A percentile compares a stretch with the other conserved stretches of the same genome.
phyloP scores from a whole-genome alignment of 2,329 filamentous ascomycete genomes.

The Malbranchea zuffiana region DNA sequence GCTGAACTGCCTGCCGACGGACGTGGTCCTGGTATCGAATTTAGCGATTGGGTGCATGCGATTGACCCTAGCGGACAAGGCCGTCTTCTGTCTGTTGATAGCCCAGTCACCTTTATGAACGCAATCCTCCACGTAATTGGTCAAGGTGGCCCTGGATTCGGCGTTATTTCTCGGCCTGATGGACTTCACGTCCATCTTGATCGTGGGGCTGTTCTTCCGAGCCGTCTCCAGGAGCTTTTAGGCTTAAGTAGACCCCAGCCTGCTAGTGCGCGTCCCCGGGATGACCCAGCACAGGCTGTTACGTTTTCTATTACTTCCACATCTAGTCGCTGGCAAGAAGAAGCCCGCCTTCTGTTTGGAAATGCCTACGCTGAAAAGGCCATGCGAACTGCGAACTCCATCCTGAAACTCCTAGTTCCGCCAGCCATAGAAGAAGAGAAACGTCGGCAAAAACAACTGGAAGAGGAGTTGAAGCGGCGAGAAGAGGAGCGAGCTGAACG shows the following conservation, averaged over 20 bases:
- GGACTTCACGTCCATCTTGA: conserved; percentile 47
- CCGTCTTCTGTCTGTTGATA: conserved; percentile 37
- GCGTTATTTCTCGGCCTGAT: conserved; percentile 36
- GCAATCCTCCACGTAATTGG: conserved; percentile 47
- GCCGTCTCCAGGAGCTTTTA: conserved; percentile 43
- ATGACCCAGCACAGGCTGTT: conserved; percentile 56
- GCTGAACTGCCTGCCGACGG: conserved; percentile 26
- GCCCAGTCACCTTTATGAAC: conserved; percentile 47
- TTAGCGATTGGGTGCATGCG: conserved; percentile 44
- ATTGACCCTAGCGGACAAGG: conserved; percentile 39
- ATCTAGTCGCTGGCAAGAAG: conserved; percentile 72
- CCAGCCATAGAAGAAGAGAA: conserved; percentile 74
- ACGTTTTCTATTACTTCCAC: conserved; percentile 64
- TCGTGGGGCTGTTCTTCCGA: conserved; percentile 40
- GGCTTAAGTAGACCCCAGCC: conserved; percentile 22
- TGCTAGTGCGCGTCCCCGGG: conserved; percentile 27
- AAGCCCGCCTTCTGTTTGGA: conserved; percentile 77
- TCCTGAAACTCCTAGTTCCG: conserved; percentile 66
- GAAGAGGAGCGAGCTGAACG: conserved; percentile 53
- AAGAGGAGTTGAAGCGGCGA: conserved; percentile 46
- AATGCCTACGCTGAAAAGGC: conserved; percentile 56
- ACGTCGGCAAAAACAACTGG: conserved; percentile 50
- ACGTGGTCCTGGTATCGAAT: conserved; percentile 31
- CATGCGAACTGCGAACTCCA: conserved; percentile 53
- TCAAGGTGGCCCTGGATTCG: conserved; percentile 34